Base-by-base conservation (phyloP, 2,329 filamentous ascomycete species). In the Ceratocystis colombiana region DNA sequence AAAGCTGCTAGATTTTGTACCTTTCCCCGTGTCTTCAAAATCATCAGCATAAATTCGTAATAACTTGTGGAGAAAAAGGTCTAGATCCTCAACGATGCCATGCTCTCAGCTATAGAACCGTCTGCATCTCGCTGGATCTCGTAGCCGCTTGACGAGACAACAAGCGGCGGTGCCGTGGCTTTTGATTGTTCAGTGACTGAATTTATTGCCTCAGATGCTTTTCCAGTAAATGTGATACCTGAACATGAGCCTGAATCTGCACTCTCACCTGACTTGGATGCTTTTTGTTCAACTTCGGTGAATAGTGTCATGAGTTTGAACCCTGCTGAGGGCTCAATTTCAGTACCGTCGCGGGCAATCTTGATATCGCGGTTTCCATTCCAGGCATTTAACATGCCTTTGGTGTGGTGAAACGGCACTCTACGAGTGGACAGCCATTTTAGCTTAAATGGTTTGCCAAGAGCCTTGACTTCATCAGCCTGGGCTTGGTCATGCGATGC, bases 361-460 rank as follows among this genome's bases (percentile, higher is more conserved):
- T 97, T 97, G 69, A 97, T 89, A 73, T 97, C 93, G 64, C 93
- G 81, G 72, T 96, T 96, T 3, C 90, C 88, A 74, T 97, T 97
- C 90, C 91, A 96, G 0, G 90, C 88, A 73, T 97, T 97, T 44
- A 92, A 84, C 66, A 97, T 76, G 0, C 93, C 92, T 69, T 91
- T 80, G 0, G 92, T 96, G 55, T 89, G 84, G 74, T 94, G 95
- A 73, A 97, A 97, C 0, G 93, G 91, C 4, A 97, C 80, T 45
- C 87, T 83, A 65, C 83, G 85, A 4, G 89, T 95, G 12, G 90
- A 95, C 6, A 95, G 75, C 93, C 93, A 97, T 76, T 95, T 87
- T 59, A 97, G 83, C 71, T 86, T 85, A 79, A 97, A 97, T 0
- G 92, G 92, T 71, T 92, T 95, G 15, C 93, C 92, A 5, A 66